Evolutionary conservation across 2,329 filamentous ascomycete genomes (phyloP).

Genomic region (Pyrenophora graminea): DNA sequence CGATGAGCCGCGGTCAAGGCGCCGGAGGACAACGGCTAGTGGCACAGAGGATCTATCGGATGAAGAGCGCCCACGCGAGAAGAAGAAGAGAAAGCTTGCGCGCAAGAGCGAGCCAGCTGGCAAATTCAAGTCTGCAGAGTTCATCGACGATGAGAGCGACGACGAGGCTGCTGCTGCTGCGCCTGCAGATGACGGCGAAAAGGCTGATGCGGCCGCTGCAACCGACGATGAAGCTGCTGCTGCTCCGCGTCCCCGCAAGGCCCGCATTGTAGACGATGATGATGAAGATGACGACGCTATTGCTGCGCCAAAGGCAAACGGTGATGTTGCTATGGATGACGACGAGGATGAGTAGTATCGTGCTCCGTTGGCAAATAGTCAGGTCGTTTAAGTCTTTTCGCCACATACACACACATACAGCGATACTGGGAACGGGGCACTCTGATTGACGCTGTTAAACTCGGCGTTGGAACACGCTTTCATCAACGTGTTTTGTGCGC

Average conservation of each 20-base stretch:
- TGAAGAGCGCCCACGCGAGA: slow-evolving; percentile 62
- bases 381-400: not conserved
- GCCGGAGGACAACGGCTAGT: slow-evolving; percentile 43
- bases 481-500: not conserved
- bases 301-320: slow-evolving; percentile 26
- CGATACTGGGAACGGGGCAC: too few species aligned
- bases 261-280: slow-evolving; percentile 41
- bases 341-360: slow-evolving; percentile 36
- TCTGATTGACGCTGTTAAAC: too few species aligned
- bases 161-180: slow-evolving; percentile 25
- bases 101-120: slow-evolving; percentile 52
- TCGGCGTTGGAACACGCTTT: too few species aligned
- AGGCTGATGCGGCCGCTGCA: slow-evolving; percentile 9
- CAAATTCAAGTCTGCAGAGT: slow-evolving; percentile 87
- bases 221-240: slow-evolving; percentile 34
- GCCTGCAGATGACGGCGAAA: slow-evolving; percentile 23
- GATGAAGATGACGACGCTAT: slow-evolving; percentile 36
- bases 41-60: slow-evolving; percentile 55
- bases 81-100: slow-evolving; percentile 66
- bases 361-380: not conserved
- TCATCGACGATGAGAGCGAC: slow-evolving; percentile 72
- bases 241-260: slow-evolving; percentile 35
- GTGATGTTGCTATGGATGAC: slow-evolving; percentile 34
- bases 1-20: slow-evolving; percentile 46
- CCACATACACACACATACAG: too few species aligned